These are phyloP conservation scores for Priceomyces haplophilus DNA, from an alignment of 805 yeast genomes.

Conservation along the genomic window DNA sequence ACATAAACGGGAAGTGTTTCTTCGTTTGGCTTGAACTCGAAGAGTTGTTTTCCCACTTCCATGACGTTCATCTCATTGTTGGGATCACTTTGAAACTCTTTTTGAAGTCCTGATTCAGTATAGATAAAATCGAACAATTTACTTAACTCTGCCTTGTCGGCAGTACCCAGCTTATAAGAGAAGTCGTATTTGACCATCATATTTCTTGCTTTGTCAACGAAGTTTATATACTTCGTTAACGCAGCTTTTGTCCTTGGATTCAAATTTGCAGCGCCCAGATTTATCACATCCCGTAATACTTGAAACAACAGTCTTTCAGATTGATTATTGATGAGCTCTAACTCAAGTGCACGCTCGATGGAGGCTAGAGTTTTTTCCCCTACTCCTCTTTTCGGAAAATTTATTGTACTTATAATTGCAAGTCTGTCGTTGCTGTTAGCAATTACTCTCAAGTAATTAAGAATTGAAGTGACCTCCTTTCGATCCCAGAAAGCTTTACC, in stretches of 20 bases:
- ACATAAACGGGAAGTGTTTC: conserved; percentile 17
- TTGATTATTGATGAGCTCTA: conserved; percentile 7
- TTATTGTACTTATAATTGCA: conserved; percentile 57
- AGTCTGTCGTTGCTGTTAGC: conserved; percentile 56
- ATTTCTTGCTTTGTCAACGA: conserved; percentile 21
- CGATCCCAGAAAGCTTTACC: conserved; percentile 82
- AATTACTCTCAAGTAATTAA: conserved; percentile 65
- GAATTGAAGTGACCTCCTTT: conserved; percentile 58
- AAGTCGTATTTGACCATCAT: conserved; percentile 10
- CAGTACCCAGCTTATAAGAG: background rate
- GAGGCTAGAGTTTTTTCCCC: conserved; percentile 53
- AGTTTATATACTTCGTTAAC: conserved; percentile 24
- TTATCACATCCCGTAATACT: conserved; percentile 10
- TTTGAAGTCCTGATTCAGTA: conserved; percentile 25
- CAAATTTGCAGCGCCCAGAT: conserved; percentile 8
- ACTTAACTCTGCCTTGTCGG: background rate
- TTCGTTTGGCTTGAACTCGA: conserved; percentile 31
- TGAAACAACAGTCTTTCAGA: conserved; percentile 9
- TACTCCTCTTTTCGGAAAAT: conserved; percentile 62
- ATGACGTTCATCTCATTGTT: conserved; percentile 33
- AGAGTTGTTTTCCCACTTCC: conserved; percentile 39
- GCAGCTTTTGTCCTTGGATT: conserved; percentile 11
- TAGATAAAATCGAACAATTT: conserved; percentile 24
- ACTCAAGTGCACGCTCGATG: conserved; percentile 18
- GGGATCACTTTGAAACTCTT: conserved; percentile 25